Base-by-base conservation (phyloP, 805 yeast genomes). In the Dipodascus geniculatus region DNA sequence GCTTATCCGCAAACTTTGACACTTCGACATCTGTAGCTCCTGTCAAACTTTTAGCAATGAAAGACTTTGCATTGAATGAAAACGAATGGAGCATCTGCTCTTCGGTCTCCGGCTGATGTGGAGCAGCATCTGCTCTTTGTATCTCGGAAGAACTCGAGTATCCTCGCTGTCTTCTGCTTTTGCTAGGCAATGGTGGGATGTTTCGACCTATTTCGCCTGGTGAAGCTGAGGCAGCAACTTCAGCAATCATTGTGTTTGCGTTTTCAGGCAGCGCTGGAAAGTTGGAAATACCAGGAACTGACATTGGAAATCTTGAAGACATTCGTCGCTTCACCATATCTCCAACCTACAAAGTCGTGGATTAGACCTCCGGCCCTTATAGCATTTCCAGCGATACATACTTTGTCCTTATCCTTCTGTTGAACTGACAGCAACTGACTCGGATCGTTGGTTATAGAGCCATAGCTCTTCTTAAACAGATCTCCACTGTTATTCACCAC, bases 181-280 rank as follows among this genome's bases (percentile, higher is more conserved):
- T 44, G 9, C 54, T 48, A 3, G 53, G 57, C 3, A 53, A n/a
- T 8, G 54, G 56, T 23, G 48, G 49, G 23, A 50, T 52, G 19
- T 28, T 20, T 17, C 53, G 33, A 33, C 16, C 47, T 17, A 17
- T 24, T 14, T 20, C 22, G 19, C 16, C 22, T 23, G 54, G n/a
- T 31, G 38, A 42, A 31, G 31, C n/a, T 11, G 17, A 17, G 22
- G 50, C 33, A 19, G 44, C 50, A 22, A 95, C 87, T 4, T 71
- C 65, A 35, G 83, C 76, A 63, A 87, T 84, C 17, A 65, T 62
- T n/a, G 71, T 63, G 65, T 93, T 77, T 56, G 81, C 79, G 58
- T 81, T 82, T 64, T 84, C 91, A 3, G 96, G 96, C 63, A 87
- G 74, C 48, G 95, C 93, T 64, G 87, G 87, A 3, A 76, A 73